Evolutionary conservation across 768 basidiomycete genomes (phyloP), one percentile per base, ranked within the genome.

Genomic region (Myochromella boudieri): DNA sequence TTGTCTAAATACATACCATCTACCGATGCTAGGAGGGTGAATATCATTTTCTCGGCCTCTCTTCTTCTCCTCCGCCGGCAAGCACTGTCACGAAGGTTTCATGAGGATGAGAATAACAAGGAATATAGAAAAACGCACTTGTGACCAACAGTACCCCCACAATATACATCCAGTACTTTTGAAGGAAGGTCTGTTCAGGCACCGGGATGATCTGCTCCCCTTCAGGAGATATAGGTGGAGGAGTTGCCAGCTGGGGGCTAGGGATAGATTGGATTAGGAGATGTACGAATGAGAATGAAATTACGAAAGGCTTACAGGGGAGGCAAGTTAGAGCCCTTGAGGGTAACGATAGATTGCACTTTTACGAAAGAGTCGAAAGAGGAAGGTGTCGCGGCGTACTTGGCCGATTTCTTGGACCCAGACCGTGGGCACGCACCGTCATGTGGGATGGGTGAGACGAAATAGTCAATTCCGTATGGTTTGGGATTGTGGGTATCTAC

Each of bases 141-240:
- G 87, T 58, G 34, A 82, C 77, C 14, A 86, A 59, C 8, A 85
- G 63, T 34, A 79, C 63, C 3, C 81, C 74, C 32, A 75, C 68
- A 28, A 91, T 77, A 57, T 92, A 93, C 65, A 93, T 72, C 93
- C 93, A 95, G 64, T 95, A 95, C 62, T 93, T 94, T 59, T 91
- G 87, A 32, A 93, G 46, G 65, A 94, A 91, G 9, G 81, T 70
- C 65, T 92, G 87, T 60, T 95, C 90, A 0, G 77, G 75, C 26
- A 70, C 61, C 0, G 83, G 78, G 47, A 72, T 62, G 18, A 87
- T 69, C 15, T 81, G 77, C 57, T 81, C 77, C 37, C 90, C 90
- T 58, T 85, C 72, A 12, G 78, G 67, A 7, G 81, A 81, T 18
- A 91, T 62, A 4, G 80, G 81, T 7, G 85, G 86, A 7, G 88